These are phyloP conservation scores for Candida ipomoeae DNA, from an alignment of 805 yeast species.

Conservation along the genomic window DNA sequence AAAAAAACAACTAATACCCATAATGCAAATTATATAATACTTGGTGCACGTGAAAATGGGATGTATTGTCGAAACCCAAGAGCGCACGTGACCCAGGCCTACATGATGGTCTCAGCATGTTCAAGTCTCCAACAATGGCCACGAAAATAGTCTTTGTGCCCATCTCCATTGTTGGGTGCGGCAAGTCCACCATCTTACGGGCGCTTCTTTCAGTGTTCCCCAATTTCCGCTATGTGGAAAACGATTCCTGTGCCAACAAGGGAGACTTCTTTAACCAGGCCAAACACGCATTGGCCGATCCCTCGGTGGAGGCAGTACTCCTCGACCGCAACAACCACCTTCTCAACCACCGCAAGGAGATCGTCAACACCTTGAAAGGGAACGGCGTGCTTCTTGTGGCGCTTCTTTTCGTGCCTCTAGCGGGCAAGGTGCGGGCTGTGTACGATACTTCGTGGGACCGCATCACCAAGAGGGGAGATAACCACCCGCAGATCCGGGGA, in stretches of 20 bases:
- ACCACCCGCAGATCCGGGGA: conserved; percentile 77
- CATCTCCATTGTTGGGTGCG: conserved; percentile 90
- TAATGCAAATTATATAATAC: no score
- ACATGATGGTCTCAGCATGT: no score
- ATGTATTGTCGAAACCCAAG: neutral
- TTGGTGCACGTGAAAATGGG: no score
- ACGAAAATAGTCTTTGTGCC: conserved; percentile 67
- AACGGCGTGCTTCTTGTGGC: conserved; percentile 56
- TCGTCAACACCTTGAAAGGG: conserved; percentile 48
- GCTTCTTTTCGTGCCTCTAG: conserved; percentile 54
- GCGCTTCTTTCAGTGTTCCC: conserved; percentile 53
- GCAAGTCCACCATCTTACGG: conserved; percentile 79
- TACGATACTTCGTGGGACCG: conserved; percentile 56
- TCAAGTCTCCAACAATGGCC: neutral
- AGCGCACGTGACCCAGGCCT: neutral
- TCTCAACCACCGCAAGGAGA: conserved; percentile 60
- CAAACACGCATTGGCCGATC: conserved; percentile 27
- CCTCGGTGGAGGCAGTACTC: conserved; percentile 46
- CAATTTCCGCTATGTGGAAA: conserved; percentile 71
- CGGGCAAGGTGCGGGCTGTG: conserved; percentile 28
- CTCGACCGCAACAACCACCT: conserved; percentile 84
- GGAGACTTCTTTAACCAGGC: conserved; percentile 47
- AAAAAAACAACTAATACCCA: no score
- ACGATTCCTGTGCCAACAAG: conserved; percentile 62
- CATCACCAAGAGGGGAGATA: conserved; percentile 70